Base-by-base conservation (phyloP, 768 basidiomycete genomes). In the Suillus luteus region DNA sequence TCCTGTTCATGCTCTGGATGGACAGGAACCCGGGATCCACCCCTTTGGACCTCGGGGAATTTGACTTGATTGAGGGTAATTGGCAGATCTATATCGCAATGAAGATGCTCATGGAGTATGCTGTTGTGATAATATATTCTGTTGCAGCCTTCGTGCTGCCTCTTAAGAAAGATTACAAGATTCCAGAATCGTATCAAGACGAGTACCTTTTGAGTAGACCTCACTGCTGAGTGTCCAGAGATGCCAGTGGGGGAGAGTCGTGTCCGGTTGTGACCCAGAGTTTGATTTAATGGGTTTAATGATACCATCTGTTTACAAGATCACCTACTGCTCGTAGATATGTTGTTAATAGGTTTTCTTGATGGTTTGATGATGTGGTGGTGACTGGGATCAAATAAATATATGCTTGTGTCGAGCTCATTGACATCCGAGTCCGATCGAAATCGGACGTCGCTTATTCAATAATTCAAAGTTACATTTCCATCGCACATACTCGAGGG, bases 1-100 rank as follows among this genome's bases (percentile, higher is more conserved):
- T 90, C 41, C 79, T 90, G 48, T 79, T 83, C 33, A 27, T 27
- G 27, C n/a, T n/a, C n/a, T n/a, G n/a, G n/a, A n/a, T n/a, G n/a
- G n/a, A n/a, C n/a, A n/a, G n/a, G n/a, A n/a, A n/a, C n/a, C n/a
- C n/a, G n/a, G n/a, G n/a, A n/a, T n/a, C n/a, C n/a, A n/a, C n/a
- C n/a, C n/a, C n/a, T n/a, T n/a, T n/a, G n/a, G n/a, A n/a, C n/a
- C n/a, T n/a, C n/a, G n/a, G n/a, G 2, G 27, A 27, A 27, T 27
- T 27, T 27, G 27, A 27, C 27, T 1, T 27, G 1, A 1, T 27
- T 27, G 1, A 2, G 0, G 85, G 86, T 11, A 73, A 80, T 60
- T 86, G 83, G 84, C 69, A 79, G 33, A 68, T 82, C 61, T 88
- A 80, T 69, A 79, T 87, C 40, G 75, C 83, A 60, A 80, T 88